These are phyloP conservation scores for Phialophora expanda DNA, from an alignment of 2,329 filamentous ascomycete genomes.

Conservation along the genomic window DNA sequence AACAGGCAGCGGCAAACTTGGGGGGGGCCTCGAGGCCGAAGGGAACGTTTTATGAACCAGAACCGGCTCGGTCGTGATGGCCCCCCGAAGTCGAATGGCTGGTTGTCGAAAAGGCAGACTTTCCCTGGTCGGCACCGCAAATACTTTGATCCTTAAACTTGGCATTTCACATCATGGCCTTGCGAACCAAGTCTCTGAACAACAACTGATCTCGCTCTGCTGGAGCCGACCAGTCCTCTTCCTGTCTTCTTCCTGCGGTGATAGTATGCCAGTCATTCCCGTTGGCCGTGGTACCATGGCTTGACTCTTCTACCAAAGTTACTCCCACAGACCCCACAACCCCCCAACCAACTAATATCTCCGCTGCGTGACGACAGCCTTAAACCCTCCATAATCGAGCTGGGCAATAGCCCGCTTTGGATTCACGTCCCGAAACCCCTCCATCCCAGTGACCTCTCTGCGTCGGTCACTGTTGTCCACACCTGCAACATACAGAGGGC, in stretches of 20 bases:
- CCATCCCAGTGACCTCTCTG: background rate
- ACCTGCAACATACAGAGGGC: background rate
- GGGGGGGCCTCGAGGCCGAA: background rate
- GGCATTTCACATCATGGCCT: constrained; percentile 11
- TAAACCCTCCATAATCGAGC: background rate
- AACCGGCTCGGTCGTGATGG: background rate
- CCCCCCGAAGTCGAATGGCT: background rate
- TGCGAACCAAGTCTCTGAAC: background rate
- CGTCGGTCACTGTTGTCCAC: background rate
- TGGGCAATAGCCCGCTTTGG: constrained; percentile 4
- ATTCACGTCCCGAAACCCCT: background rate
- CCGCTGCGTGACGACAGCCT: constrained; percentile 2
- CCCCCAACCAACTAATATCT: constrained; percentile 4
- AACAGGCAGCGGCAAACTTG: background rate
- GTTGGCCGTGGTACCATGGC: constrained; percentile 10
- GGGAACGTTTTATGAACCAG: background rate
- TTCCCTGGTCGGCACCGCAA: constrained; percentile 12
- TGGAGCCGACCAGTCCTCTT: background rate
- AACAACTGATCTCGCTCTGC: constrained; percentile 4
- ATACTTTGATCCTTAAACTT: constrained; percentile 19
- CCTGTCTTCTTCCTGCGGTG: background rate
- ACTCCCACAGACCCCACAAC: background rate
- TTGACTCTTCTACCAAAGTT: constrained; percentile 2
- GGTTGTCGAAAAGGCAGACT: background rate
- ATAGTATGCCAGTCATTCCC: constrained; percentile 11